Evolutionary conservation across 176 grass and related monocot species (phyloP), one percentile per base, ranked within the genome.

Genomic region (Aechmea fasciata): DNA sequence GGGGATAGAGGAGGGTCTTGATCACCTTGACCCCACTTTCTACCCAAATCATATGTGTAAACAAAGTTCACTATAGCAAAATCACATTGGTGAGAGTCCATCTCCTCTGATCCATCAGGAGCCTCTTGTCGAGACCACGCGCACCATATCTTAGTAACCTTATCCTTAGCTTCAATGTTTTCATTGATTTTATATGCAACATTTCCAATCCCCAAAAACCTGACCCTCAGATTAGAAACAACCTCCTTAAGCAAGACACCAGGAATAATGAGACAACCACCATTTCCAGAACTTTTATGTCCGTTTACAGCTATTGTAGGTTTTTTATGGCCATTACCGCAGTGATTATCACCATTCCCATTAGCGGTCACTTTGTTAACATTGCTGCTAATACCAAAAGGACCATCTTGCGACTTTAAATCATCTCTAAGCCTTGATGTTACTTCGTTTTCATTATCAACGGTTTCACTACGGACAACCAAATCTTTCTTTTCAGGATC

Each of bases 71-170:
- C 80, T 71, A 93, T 72, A 15, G 87, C 90, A 61, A 99, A 90
- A 59, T 74, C 84, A 81, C 86, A 90, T 69, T 82, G 85, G 22
- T 77, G 71, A 12, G 75, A 80, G 49, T 17, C 54, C 51, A 67
- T 65, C 0, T 66, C 53, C 2, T 84, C 63, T 1, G 61, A 68
- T 25, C 53, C 54, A 28, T 55, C 23, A 74, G 24, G 54, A 17
- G 49, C 73, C 57, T 71, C 84, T 83, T 87, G 77, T 74, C 90
- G 90, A 69, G 84, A 74, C 95, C 95, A 99, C 65, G 89, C 95
- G 79, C 95, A 99, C 89, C 89, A 90, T 63, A 99, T 94, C 63
- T 82, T 94, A 70, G 62, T 85, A 23, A 94, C 71, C 84, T 88
- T 90, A 72, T 77, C 77, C 47, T 11, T 49, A 49, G 41, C 69